Base-by-base conservation (phyloP, 2,329 filamentous ascomycete genomes). In the Alternaria viburni region DNA sequence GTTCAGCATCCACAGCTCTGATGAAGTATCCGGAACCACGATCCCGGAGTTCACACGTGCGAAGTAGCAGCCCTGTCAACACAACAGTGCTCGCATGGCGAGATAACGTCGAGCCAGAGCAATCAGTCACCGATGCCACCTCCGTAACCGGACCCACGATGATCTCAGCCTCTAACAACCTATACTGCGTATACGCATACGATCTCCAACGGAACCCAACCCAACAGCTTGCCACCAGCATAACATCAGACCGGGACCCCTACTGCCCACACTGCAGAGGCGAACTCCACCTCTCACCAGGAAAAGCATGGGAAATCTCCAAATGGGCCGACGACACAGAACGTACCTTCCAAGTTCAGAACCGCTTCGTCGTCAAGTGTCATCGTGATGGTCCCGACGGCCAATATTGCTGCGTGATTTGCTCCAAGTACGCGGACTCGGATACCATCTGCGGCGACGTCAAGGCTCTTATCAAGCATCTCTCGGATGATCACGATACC, bases 391-490 rank as follows among this genome's bases (percentile, higher is more conserved):
- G 74, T 11, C 70, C 69, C 3, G 75, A 79, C 50, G 75, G 72
- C 11, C 77, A 76, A 21, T 79, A 79, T 59, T 69, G 72, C 3
- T 79, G 77, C 36, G 73, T 79, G 8, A 65, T 79, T 2, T 79
- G 77, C 56, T 72, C 73, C n/a, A 64, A 65, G 43, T 64, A 69
- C 30, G 63, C 55, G 0, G 65, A 65, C 19, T 66, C 69, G 4
- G 71, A 78, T n/a, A 77, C 77, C 0, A 69, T 79, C 0, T 79
- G 77, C 54, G 77, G 77, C 9, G 77, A 79, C 50, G 77, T 79
- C 2, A 79, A 77, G 49, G 77, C 77, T 7, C 70, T 79, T 4
- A 66, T 79, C 8, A 69, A 73, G 45, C 77, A 79, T 54, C 70
- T 79, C 23, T 79, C 74, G 64, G 70, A 73, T 50, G 77, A 79